These are phyloP conservation scores for Aquilaria sinensis DNA, from an alignment of 345 rosid genomes.

Conservation along the genomic window DNA sequence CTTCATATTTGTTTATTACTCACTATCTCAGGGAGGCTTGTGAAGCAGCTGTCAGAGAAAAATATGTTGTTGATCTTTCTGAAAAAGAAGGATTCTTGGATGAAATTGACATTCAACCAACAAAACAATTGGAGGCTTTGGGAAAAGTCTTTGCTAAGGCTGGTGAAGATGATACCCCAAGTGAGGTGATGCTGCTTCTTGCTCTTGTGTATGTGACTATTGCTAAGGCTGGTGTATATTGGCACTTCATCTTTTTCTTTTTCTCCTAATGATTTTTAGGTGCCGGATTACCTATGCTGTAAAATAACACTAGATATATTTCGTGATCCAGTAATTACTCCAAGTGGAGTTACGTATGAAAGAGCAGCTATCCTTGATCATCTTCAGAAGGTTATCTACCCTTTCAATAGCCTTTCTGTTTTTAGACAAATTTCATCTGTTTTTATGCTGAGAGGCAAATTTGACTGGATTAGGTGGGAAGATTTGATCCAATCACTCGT, in stretches of 20 bases:
- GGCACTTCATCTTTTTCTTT: not conserved
- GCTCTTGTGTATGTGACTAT: not conserved
- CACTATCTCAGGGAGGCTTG: slow-evolving; percentile 61
- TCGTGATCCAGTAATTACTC: slow-evolving; percentile 89
- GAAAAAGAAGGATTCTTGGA: slow-evolving; percentile 48
- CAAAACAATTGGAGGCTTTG: slow-evolving; percentile 44
- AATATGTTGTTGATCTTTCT: slow-evolving; percentile 37
- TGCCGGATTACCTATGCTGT: slow-evolving; percentile 89
- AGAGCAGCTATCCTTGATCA: slow-evolving; percentile 85
- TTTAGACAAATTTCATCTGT: not conserved
- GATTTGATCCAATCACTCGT: slow-evolving; percentile 83
- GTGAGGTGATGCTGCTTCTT: slow-evolving; percentile 39
- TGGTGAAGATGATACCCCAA: slow-evolving; percentile 54
- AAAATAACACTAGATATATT: slow-evolving; percentile 83
- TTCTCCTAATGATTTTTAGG: slow-evolving; percentile 32
- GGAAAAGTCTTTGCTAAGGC: slow-evolving; percentile 55
- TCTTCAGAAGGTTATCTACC: slow-evolving; percentile 57
- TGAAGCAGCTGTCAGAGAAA: slow-evolving; percentile 69
- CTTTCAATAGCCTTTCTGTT: not conserved
- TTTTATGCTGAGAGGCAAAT: not conserved
- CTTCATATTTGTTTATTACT: slow-evolving; percentile 13
- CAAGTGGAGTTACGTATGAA: slow-evolving; percentile 86
- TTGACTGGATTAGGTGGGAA: slow-evolving; percentile 53
- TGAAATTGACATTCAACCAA: slow-evolving; percentile 30
- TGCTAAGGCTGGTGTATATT: no score